Evolutionary conservation across 2,329 filamentous ascomycete species (phyloP).

Genomic region (Colletotrichum caudatum): DNA sequence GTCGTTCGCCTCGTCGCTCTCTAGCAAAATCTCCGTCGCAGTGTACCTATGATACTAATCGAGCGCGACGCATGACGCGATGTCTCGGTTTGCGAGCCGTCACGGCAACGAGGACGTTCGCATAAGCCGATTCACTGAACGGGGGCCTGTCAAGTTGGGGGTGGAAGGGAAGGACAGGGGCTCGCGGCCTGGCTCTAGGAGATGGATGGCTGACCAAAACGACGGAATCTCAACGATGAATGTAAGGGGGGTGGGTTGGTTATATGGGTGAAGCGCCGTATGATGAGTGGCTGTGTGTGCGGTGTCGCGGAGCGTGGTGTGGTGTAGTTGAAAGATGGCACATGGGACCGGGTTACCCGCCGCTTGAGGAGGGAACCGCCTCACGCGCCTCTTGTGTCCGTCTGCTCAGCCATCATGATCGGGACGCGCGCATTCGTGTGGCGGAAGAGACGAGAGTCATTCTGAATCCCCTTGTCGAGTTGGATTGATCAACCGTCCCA

Average conservation of each 20-base stretch:
- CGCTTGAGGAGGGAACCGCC: conserved; percentile 6
- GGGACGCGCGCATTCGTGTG: conserved; percentile 1
- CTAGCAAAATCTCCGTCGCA: conserved; percentile 5
- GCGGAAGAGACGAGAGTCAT: neutral
- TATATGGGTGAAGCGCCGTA: neutral
- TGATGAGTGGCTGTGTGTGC: neutral
- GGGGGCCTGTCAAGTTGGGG: neutral
- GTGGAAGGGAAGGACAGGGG: neutral
- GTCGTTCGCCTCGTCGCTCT: neutral
- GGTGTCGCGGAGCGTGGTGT: neutral
- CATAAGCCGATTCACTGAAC: conserved; percentile 10
- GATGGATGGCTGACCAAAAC: neutral
- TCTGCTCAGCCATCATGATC: neutral
- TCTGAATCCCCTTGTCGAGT: neutral
- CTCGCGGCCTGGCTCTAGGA: neutral
- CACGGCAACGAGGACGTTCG: conserved; percentile 22
- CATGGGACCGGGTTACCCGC: conserved; percentile 4
- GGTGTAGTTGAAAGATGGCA: neutral
- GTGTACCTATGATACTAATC: no score
- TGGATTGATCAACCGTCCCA: neutral
- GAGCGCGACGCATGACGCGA: conserved; percentile 25
- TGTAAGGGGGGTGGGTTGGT: neutral
- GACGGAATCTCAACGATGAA: neutral
- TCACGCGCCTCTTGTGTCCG: conserved; percentile 6
- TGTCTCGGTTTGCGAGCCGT: conserved; percentile 29